Percentiles rank a stretch among this genome's conserved stretches.
phyloP scores from a whole-genome alignment of 176 grass and related monocot genomes.

The Ensete ventricosum region DNA sequence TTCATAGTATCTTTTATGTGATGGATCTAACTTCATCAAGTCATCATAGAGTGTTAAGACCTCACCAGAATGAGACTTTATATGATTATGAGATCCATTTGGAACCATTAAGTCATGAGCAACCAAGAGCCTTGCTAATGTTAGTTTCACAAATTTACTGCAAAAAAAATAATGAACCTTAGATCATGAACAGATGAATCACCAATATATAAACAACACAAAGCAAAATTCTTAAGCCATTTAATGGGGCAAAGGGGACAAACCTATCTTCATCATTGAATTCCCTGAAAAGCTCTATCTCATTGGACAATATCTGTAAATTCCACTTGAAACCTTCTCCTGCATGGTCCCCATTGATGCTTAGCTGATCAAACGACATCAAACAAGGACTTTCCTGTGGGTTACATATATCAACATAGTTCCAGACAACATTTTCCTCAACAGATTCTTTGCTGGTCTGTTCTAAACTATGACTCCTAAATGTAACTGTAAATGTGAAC shows the following conservation, averaged over 20 bases:
- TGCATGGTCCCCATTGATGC: conserved; percentile 17
- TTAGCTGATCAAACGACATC: conserved; percentile 36
- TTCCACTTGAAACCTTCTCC: conserved; percentile 51
- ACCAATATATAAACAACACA: neutral
- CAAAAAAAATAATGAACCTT: conserved; percentile 15
- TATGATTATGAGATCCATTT: conserved; percentile 27
- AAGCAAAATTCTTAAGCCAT: conserved; percentile 18
- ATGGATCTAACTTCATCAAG: conserved; percentile 60
- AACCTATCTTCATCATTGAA: conserved; percentile 69
- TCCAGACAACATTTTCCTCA: conserved; percentile 50
- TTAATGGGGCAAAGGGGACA: conserved; percentile 4
- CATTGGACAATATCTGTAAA: conserved; percentile 58
- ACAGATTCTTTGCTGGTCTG: conserved; percentile 18
- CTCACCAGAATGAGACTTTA: conserved; percentile 65
- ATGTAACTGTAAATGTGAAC: conserved; percentile 51
- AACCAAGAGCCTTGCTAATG: conserved; percentile 59
- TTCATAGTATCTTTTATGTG: conserved; percentile 71
- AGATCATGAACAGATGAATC: conserved; percentile 6
- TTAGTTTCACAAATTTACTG: conserved; percentile 87
- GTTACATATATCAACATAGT: conserved; percentile 28
- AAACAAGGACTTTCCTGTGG: conserved; percentile 18
- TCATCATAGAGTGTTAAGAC: conserved; percentile 51
- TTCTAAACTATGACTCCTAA: conserved; percentile 10
- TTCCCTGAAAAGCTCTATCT: conserved; percentile 74
- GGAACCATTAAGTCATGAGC: conserved; percentile 57